Base-by-base conservation (phyloP, 441 rosid genomes). In the Pelargonium exstipulatum region DNA sequence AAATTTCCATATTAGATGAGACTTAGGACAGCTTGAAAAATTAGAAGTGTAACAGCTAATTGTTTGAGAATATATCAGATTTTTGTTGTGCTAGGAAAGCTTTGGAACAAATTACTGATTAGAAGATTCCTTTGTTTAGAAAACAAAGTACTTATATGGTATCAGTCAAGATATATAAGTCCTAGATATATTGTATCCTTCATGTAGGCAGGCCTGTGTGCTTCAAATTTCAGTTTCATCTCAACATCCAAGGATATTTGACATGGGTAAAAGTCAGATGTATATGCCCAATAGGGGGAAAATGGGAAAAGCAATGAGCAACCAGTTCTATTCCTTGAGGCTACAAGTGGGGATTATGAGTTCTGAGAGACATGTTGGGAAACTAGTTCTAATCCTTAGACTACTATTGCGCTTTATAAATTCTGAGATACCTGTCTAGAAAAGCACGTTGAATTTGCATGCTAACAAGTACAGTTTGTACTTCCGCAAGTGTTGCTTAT, bases 401-500 rank as follows among this genome's bases (percentile, higher is more conserved):
- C 37, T 4, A 22, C 26, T 32, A 1, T 13, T 60, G 16, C 16
- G 37, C 9, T 60, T 60, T 22, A 60, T 60, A 60, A 60, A 35
- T 60, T 60, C 37, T 60, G 64, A 22, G 37, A 26, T 10, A 12
- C 51, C 13, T 45, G 35, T 35, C 22, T 14, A 14, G 45, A 35
- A 32, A 61, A 24, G 7, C 64, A 62, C 13, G 13, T 62, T 62
- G 42, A 40, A 62, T 26, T 62, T 60, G 14, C 40, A 60, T 24
- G 64, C 13, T 13, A 24, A 13, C 40, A 22, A 26, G 12, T 14
- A 9, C 18, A n/a, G 65, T 26, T 29, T 62, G 42, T 32, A 26
- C 65, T 62, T 62, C 20, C 65, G n/a, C 5, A 35, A 32, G 8
- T 62, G 20, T 55, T 61, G 40, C 42, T 12, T 61, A 61, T 24